These are phyloP conservation scores for Glycine latifolia DNA, from an alignment of 306 rosid genomes.

Conservation along the genomic window DNA sequence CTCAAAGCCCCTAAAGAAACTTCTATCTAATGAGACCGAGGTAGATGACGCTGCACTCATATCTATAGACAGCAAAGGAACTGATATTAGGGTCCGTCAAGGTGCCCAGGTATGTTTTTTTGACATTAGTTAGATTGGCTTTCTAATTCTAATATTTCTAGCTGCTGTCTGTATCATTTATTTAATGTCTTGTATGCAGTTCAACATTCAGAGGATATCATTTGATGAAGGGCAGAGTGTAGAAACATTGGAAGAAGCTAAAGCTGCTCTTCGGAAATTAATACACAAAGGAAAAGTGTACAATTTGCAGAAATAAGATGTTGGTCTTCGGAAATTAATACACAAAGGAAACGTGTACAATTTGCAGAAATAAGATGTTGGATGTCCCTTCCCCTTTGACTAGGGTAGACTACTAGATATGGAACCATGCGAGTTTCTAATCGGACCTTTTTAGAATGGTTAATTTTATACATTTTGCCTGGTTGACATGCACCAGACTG, in stretches of 20 bases:
- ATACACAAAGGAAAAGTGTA: slow-evolving; percentile 72
- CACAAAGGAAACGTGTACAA: slow-evolving; percentile 74
- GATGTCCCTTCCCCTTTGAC: background rate
- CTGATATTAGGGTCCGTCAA: slow-evolving; percentile 94
- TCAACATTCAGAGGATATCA: slow-evolving; percentile 92
- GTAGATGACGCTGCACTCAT: slow-evolving; percentile 97
- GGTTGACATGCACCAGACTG: slow-evolving; percentile 32
- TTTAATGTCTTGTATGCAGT: slow-evolving; percentile 55
- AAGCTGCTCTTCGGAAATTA: slow-evolving; percentile 87
- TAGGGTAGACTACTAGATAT: background rate
- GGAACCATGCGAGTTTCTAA: slow-evolving; percentile 32
- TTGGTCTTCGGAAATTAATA: slow-evolving; percentile 73
- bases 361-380: slow-evolving; percentile 59
- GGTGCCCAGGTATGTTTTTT: slow-evolving; percentile 84
- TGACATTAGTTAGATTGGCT: background rate
- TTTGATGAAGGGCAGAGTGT: slow-evolving; percentile 90
- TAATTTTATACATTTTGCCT: slow-evolving; percentile 26
- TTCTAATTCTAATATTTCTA: slow-evolving; percentile 12
- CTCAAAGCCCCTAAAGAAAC: slow-evolving; percentile 93
- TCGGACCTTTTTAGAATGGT: slow-evolving; percentile 42
- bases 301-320: slow-evolving; percentile 66
- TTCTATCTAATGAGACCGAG: slow-evolving; percentile 83
- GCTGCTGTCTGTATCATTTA: slow-evolving; percentile 8
- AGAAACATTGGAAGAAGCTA: slow-evolving; percentile 94
- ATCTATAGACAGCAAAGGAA: slow-evolving; percentile 98